Base-by-base conservation (phyloP, 495 filamentous ascomycete genomes). In the Trichoderma asperelloides region DNA sequence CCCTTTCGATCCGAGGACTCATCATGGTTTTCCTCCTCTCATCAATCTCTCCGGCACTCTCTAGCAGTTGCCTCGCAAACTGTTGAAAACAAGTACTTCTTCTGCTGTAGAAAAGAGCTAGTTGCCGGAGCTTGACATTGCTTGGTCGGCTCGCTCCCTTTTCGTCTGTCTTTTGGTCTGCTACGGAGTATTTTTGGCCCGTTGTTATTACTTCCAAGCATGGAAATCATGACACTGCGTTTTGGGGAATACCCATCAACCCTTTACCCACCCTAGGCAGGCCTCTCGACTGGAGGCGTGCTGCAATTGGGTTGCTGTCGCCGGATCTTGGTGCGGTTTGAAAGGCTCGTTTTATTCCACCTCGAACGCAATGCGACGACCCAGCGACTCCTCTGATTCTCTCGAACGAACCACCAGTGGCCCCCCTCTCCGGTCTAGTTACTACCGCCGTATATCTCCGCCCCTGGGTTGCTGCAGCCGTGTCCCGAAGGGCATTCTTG, bases 401-500 rank as follows among this genome's bases (percentile, higher is more conserved):
- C 23, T 28, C 55, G 16, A 60, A 60, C 25, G 55, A 30, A 12
- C 55, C 11, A 25, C 55, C 55, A 27, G 16, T 60, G 25, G 55
- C 16, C 55, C 23, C 23, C 55, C 11, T 60, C 27, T 18, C 5
- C 5, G 55, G 25, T 28, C 55, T 25, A 30, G 43, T 47, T 30
- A 11, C 25, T 60, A 12, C 55, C 11, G 55, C 55, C 7, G 23
- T 25, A 11, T 23, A 21, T 23, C n/a, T n/a, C 47, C 18, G 47
- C 9, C n/a, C 49, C 49, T 57, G 21, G n/a, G 21, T 25, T 25
- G 21, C 49, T 57, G 49, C 49, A 57, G 55, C 16, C 25, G 55
- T 60, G 55, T 13, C 25, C 25, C 55, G 11, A 60, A 60, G 55
- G 55, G 55, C 55, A 60, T 28, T 60, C 55, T 60, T 60, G 55